A percentile compares a stretch with the other conserved stretches of the same genome.
Evolutionary conservation across 2,329 filamentous ascomycete genomes (phyloP).

Genomic region (Hortaea werneckii): DNA sequence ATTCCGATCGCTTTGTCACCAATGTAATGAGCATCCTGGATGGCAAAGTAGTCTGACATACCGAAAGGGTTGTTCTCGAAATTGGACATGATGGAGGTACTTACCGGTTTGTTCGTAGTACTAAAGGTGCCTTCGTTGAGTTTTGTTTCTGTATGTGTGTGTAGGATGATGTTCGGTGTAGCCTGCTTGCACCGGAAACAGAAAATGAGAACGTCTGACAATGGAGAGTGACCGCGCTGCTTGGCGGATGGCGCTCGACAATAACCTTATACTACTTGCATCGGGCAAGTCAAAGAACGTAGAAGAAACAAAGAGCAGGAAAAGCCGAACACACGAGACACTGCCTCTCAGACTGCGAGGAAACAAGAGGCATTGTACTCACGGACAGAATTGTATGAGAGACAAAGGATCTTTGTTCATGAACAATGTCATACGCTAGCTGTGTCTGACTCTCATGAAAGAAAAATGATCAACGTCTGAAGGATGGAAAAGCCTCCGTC

Average conservation of each 20-base stretch:
- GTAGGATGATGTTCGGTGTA: not conserved
- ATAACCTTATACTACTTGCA: not conserved
- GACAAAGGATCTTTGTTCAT: constrained; percentile 4
- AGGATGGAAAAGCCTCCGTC: not conserved
- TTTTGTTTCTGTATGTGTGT: not conserved
- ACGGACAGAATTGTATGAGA: not conserved
- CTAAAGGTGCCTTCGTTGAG: not conserved
- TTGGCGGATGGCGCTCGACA: not conserved
- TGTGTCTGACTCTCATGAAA: constrained; percentile 1
- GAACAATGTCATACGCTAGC: constrained; percentile 3
- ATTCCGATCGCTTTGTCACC: not conserved
- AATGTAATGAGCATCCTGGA: constrained; percentile 1
- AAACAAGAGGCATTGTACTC: not conserved
- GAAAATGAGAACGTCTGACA: not conserved
- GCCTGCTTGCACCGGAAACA: constrained; percentile 6
- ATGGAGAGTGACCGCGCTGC: not conserved
- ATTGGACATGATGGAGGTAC: not conserved
- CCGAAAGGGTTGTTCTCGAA: constrained; percentile 1
- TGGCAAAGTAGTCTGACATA: not conserved
- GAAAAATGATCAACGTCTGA: not conserved
- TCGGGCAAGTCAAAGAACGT: not conserved
- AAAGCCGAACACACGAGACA: not conserved
- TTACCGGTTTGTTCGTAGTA: not conserved
- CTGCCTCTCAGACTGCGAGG: not conserved
- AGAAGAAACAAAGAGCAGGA: not conserved